These are phyloP conservation scores for Komagataella populi DNA, from an alignment of 805 yeast genomes.

Conservation along the genomic window DNA sequence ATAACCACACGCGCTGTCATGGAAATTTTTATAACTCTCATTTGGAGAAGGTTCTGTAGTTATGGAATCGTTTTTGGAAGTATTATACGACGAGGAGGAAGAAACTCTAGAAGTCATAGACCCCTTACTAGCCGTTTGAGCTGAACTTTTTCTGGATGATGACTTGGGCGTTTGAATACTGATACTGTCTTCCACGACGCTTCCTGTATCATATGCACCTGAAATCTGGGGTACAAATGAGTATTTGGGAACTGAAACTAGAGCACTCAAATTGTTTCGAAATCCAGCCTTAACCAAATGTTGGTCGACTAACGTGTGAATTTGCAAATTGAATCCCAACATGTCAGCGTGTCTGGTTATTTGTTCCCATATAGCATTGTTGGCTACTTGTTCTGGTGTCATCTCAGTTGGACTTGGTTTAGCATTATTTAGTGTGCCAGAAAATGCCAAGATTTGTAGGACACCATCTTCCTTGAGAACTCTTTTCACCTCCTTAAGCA, in stretches of 20 bases:
- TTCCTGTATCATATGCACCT: background rate
- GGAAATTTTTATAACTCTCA: background rate
- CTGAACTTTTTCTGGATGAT: background rate
- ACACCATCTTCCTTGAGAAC: slow-evolving; percentile 16
- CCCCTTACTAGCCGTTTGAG: background rate
- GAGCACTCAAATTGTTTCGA: slow-evolving; percentile 10
- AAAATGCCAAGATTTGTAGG: slow-evolving; percentile 15
- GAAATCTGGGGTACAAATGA: slow-evolving; percentile 6
- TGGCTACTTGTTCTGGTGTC: slow-evolving; percentile 7
- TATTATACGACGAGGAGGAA: background rate
- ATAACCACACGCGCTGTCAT: slow-evolving; percentile 6
- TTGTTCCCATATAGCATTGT: slow-evolving; percentile 10
- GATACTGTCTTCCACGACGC: background rate
- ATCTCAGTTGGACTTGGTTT: background rate
- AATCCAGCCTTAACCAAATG: slow-evolving; percentile 12
- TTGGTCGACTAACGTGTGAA: slow-evolving; percentile 10
- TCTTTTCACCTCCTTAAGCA: slow-evolving; percentile 15
- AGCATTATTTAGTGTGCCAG: slow-evolving; percentile 5
- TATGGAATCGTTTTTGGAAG: background rate
- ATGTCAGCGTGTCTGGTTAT: slow-evolving; percentile 7
- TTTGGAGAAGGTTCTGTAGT: background rate
- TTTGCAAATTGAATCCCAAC: slow-evolving; percentile 7
- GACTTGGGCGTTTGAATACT: background rate
- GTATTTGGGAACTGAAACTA: slow-evolving; percentile 14
- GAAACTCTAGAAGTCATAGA: background rate